A percentile compares a stretch with the other conserved stretches of the same genome.
Evolutionary conservation across 1,284 basidiomycete species (phyloP).

Genomic region (Ustilago curta): DNA sequence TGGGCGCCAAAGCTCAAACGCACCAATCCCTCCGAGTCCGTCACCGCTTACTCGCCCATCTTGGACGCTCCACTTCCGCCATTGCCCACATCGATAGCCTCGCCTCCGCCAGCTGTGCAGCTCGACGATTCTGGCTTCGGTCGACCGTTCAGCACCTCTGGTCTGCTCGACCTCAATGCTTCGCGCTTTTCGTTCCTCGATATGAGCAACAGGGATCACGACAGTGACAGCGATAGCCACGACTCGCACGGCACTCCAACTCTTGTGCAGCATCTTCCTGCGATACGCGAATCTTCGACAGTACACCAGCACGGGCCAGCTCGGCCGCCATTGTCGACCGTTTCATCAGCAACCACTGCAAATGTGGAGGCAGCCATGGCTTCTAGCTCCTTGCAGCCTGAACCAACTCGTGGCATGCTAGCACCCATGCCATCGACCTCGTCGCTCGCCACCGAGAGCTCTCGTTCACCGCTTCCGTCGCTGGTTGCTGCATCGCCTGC

Average conservation of each 20-base stretch:
- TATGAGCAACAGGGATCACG: conserved; percentile 31
- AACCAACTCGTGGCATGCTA: conserved; percentile 10
- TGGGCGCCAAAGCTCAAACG: conserved; percentile 45
- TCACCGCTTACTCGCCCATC: conserved; percentile 31
- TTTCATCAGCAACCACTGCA: neutral
- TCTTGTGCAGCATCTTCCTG: neutral
- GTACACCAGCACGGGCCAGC: neutral
- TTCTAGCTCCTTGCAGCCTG: conserved; percentile 5
- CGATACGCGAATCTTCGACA: conserved; percentile 5
- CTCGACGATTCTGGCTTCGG: conserved; percentile 38
- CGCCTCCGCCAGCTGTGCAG: conserved; percentile 36
- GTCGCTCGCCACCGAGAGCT: neutral
- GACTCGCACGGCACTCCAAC: neutral
- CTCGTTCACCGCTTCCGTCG: conserved; percentile 7
- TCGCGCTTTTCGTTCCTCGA: conserved; percentile 43
- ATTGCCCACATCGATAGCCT: conserved; percentile 12
- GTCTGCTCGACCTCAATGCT: conserved; percentile 31
- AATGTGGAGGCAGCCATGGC: neutral
- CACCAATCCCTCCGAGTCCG: conserved; percentile 21
- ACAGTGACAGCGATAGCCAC: conserved; percentile 24
- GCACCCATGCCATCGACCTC: conserved; percentile 4
- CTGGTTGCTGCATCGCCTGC: conserved; percentile 32
- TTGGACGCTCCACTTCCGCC: conserved; percentile 16
- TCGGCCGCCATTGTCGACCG: neutral
- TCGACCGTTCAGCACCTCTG: conserved; percentile 36